Percentiles rank a stretch among this genome's conserved stretches.
phyloP scores from a whole-genome alignment of 176 grass and related monocot genomes.

The Thinopyrum elongatum region DNA sequence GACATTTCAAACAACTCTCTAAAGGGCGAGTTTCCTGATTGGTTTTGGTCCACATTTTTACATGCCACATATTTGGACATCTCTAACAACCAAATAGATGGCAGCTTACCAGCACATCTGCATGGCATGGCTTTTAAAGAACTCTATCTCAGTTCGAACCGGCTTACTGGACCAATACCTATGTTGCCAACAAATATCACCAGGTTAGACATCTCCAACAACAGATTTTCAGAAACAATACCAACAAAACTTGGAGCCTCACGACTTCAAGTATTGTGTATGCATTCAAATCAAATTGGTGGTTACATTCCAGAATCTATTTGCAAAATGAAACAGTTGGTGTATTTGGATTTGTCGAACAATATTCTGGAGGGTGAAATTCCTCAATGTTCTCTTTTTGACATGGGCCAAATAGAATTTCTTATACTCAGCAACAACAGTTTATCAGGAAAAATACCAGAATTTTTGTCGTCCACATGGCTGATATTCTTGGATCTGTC shows the following conservation, averaged over 20 bases:
- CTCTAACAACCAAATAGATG: conserved; percentile 32
- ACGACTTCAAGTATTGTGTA: too few relatives aligned
- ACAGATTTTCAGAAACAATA: too few relatives aligned
- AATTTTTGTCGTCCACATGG: not conserved
- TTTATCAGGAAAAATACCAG: conserved; percentile 28
- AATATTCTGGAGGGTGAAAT: conserved; percentile 27
- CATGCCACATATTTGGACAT: conserved; percentile 13
- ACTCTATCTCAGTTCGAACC: not conserved
- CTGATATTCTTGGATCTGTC: not conserved
- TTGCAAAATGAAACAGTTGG: too few relatives aligned
- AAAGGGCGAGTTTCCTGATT: not conserved
- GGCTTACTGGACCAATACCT: not conserved
- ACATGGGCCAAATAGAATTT: not conserved
- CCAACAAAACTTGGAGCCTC: too few relatives aligned
- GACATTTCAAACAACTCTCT: conserved; percentile 2
- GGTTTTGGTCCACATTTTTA: conserved; percentile 26
- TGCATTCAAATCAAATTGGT: too few relatives aligned
- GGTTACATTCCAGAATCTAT: too few relatives aligned
- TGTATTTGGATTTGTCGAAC: not conserved
- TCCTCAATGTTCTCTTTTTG: not conserved
- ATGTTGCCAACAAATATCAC: not conserved
- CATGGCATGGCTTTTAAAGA: not conserved
- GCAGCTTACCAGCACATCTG: conserved; percentile 13
- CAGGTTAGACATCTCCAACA: not conserved
- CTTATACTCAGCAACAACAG: conserved; percentile 21